These are phyloP conservation scores for Amanita muscaria DNA, from an alignment of 768 basidiomycete genomes.

Conservation along the genomic window DNA sequence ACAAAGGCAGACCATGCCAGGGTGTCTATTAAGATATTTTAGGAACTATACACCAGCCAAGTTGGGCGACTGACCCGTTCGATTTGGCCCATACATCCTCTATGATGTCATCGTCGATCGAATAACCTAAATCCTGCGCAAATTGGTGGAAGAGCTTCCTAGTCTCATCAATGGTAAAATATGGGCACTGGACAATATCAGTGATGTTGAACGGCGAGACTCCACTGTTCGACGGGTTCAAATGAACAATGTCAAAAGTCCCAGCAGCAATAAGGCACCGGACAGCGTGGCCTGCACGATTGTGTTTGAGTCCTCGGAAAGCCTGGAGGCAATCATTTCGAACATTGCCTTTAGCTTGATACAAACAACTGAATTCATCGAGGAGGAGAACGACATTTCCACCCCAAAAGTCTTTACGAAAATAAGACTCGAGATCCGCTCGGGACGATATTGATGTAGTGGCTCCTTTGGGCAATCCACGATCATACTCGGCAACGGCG, in stretches of 20 bases:
- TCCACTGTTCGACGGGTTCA: conserved; percentile 3
- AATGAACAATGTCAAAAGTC: conserved; percentile 10
- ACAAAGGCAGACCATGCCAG: conserved; percentile 12
- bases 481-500: not conserved
- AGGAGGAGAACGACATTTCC: conserved; percentile 11
- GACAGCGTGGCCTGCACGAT: conserved; percentile 1
- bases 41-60: conserved; percentile 5
- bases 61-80: conserved; percentile 8
- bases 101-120: conserved; percentile 7
- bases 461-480: not conserved
- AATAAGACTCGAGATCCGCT: conserved; percentile 6
- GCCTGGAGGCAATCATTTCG: conserved; percentile 8
- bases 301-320: conserved; percentile 9
- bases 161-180: conserved; percentile 8
- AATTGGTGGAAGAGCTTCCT: conserved; percentile 8
- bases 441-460: conserved; percentile 8
- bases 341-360: conserved; percentile 1
- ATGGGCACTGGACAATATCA: conserved; percentile 5
- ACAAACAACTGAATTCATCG: conserved; percentile 11
- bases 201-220: conserved; percentile 11
- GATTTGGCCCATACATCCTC: conserved; percentile 11
- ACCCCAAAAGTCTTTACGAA: conserved; percentile 1
- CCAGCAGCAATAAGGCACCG: conserved; percentile 9
- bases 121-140: not conserved
- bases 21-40: conserved; percentile 8